These are phyloP conservation scores for Lecanicillium sp. DNA, from an alignment of 2,329 filamentous ascomycete species.

Conservation along the genomic window DNA sequence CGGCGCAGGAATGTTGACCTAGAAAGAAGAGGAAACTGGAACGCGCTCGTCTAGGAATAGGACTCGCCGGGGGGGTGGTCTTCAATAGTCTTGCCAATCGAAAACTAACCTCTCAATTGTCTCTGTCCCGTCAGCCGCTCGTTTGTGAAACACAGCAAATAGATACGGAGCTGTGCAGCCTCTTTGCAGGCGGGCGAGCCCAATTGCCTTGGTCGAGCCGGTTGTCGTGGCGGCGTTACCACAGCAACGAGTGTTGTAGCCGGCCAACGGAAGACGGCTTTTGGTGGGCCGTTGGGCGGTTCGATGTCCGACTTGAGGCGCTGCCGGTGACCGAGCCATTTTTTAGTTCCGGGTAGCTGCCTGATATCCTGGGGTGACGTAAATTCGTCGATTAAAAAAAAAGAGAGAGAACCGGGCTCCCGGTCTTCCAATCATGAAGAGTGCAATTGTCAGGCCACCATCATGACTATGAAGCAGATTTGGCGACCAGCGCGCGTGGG, in stretches of 20 bases:
- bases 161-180: too few species aligned
- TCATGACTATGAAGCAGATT: not conserved
- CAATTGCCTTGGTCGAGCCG: not conserved
- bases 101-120: too few species aligned
- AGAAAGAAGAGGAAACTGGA: not conserved
- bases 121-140: not conserved
- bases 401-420: not conserved
- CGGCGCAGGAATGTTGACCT: constrained; percentile 4
- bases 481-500: constrained; percentile 2
- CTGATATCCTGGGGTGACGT: not conserved
- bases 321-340: not conserved
- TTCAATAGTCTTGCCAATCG: too few species aligned
- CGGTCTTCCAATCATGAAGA: constrained; percentile 4
- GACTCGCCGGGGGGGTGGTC: not conserved
- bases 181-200: too few species aligned
- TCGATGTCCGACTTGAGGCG: not conserved
- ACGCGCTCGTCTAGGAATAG: not conserved
- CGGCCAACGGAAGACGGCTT: not conserved
- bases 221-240: constrained; percentile 9
- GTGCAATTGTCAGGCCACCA: not conserved
- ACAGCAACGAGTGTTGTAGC: not conserved
- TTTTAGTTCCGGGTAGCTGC: not conserved
- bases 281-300: not conserved
- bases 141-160: too few species aligned
- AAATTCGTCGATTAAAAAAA: not conserved